Evolutionary conservation across 176 grass and related monocot species (phyloP), one percentile per base, ranked within the genome.

Genomic region (Poa annua): DNA sequence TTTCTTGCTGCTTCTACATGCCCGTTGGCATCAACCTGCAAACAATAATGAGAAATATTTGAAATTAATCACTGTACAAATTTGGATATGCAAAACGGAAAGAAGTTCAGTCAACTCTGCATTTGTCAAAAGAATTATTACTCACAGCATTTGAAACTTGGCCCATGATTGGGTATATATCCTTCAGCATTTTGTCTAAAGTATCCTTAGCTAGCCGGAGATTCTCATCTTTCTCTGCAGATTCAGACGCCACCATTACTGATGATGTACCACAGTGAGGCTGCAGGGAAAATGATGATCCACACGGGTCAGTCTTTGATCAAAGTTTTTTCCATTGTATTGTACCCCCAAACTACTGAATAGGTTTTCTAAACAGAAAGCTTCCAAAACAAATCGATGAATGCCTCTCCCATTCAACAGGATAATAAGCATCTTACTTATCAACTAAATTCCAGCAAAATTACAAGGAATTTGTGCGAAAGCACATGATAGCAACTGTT

Each of bases 181-280:
- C 83, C 67, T 87, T 87, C 14, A 94, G 48, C 87, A 87, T 89
- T 77, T 80, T 91, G 60, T 87, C 88, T 20, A 91, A 56, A 55
- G 83, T 72, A 84, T 94, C 88, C 76, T 91, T 94, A 55, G 80
- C 70, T 60, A 91, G 77, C 57, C 10, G 81, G 71, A 59, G 76
- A 38, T 84, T 84, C 54, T 86, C 71, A 52, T 94, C 48, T 74
- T 44, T 64, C 79, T 81, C 63, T 47, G 80, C 80, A 48, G 83
- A 74, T 48, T 72, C 55, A 78, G 70, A 26, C n/a, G 64, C 63
- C 17, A 42, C 17, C 17, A 53, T 12, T 63, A 64, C 41, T 78
- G 80, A 41, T 15, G 32, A 15, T 4, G 79, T 42, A 49, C 82
- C 80, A 32, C 84, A 81, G 14, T 91, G 88, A 63, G 70, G 66